A percentile compares a stretch with the other conserved stretches of the same genome.
These are phyloP conservation scores for Candida sakaeoensis DNA, from an alignment of 805 yeast genomes.

Conservation along the genomic window DNA sequence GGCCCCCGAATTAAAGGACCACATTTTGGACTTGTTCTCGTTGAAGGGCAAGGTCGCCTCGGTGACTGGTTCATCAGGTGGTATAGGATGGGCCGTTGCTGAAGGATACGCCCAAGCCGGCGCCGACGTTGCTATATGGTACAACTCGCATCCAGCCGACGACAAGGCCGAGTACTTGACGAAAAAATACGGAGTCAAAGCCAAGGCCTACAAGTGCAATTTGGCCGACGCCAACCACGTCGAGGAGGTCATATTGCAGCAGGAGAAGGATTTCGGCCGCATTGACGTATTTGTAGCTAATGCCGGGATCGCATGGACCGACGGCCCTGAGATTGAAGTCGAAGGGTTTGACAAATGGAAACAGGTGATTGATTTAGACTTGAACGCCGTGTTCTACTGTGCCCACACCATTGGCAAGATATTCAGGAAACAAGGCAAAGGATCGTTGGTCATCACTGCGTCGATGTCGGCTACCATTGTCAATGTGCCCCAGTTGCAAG, in stretches of 20 bases:
- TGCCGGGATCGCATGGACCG: constrained; percentile 47
- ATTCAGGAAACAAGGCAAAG: constrained; percentile 69
- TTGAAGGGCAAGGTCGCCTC: constrained; percentile 31
- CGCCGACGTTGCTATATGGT: constrained; percentile 37
- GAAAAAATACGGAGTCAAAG: constrained; percentile 55
- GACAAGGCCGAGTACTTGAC: constrained; percentile 30
- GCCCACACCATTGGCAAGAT: constrained; percentile 70
- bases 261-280: constrained; percentile 31
- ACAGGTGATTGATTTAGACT: constrained; percentile 68
- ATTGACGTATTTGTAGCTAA: constrained; percentile 45
- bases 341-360: constrained; percentile 57
- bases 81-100: constrained; percentile 33
- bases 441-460: constrained; percentile 79
- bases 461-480: constrained; percentile 90
- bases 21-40: constrained; percentile 38
- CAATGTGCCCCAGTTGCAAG: constrained; percentile 71
- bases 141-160: constrained; percentile 38
- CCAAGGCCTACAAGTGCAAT: constrained; percentile 48
- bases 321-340: constrained; percentile 37
- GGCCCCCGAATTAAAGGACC: constrained; percentile 47
- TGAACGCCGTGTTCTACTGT: constrained; percentile 77
- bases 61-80: constrained; percentile 37
- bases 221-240: constrained; percentile 38
- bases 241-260: constrained; percentile 25
- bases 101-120: constrained; percentile 40